Evolutionary conservation across 2,329 filamentous ascomycete genomes (phyloP), one percentile per base, ranked within the genome.

Genomic region (Fusarium tricinctum): DNA sequence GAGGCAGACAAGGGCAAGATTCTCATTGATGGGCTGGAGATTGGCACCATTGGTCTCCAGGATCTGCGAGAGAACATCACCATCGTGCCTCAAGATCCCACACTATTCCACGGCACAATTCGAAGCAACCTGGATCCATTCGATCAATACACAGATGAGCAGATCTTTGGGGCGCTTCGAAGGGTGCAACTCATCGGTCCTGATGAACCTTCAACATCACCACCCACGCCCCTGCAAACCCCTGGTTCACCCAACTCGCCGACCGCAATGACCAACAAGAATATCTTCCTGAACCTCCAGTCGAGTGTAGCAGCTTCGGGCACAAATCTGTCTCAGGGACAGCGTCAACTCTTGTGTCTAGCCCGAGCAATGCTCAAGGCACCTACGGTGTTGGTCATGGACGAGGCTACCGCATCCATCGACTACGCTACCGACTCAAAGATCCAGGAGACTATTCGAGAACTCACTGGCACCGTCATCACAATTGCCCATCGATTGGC

Each of bases 21-120:
- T 65, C 76, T 97, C 20, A 93, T 99, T 54, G 96, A 99, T 71
- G 91, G 90, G 66, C 82, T 99, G n/a, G 93, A 98, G 74, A 93
- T 98, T 75, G 90, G 93, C 50, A 83, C 86, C 66, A 97, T 99
- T 68, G 96, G 96, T 8, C 86, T 99, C n/a, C 92, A 93, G 68
- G 95, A 98, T 79, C 84, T 99, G 73, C 92, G 96, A 56, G 92
- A 97, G 80, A 91, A 92, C 46, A 97, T 99, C 73, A 97, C 97
- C 1, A 98, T 99, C 79, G 96, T 99, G 58, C 96, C 96, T 28
- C 96, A 99, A 82, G 96, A 99, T 76, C 96, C 93, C 55, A 98
- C 95, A 0, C 85, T 98, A 1, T 98, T 98, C 80, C 94, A 90
- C 15, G 95, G 95, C 69, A 97, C 94, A 1, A 92, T 98, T 66